Percentiles rank a stretch among this genome's conserved stretches.
Evolutionary conservation across 148 eudicot species (phyloP).

Genomic region (Silene latifolia): DNA sequence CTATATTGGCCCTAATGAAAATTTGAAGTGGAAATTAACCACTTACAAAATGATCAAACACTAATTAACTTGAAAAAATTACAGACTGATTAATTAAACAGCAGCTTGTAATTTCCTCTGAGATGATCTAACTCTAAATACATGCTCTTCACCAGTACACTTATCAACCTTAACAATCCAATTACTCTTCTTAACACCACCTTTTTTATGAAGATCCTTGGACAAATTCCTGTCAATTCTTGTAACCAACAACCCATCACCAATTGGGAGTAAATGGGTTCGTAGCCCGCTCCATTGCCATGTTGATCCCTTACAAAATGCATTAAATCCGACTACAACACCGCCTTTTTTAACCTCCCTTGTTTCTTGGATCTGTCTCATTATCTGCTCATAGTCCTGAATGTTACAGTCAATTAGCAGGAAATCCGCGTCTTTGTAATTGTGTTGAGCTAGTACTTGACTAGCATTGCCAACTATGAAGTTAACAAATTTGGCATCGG

Average conservation of each 20-base stretch:
- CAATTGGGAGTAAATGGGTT: slow-evolving; percentile 58
- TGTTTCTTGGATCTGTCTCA: slow-evolving; percentile 14
- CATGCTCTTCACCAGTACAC: slow-evolving; percentile 88
- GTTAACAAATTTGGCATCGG: slow-evolving; percentile 19
- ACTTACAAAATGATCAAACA: slow-evolving; percentile 17
- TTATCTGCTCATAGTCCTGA: slow-evolving; percentile 22
- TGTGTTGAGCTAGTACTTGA: slow-evolving; percentile 11
- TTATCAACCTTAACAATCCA: slow-evolving; percentile 78
- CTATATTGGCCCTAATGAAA: neutral
- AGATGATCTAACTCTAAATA: slow-evolving; percentile 57
- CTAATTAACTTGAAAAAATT: neutral
- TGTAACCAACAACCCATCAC: slow-evolving; percentile 64
- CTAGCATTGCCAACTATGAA: slow-evolving; percentile 27
- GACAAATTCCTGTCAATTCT: slow-evolving; percentile 28
- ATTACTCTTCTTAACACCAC: slow-evolving; percentile 35
- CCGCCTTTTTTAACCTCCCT: slow-evolving; percentile 13
- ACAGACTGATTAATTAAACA: neutral
- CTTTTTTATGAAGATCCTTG: slow-evolving; percentile 14
- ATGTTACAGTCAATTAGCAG: slow-evolving; percentile 28
- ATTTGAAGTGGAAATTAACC: neutral
- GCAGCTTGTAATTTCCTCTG: slow-evolving; percentile 29
- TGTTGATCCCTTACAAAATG: slow-evolving; percentile 34
- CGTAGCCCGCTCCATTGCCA: slow-evolving; percentile 37
- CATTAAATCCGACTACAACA: slow-evolving; percentile 62
- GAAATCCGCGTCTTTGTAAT: slow-evolving; percentile 26